These are phyloP conservation scores for Mycena filopes DNA, from an alignment of 768 basidiomycete species.

Conservation along the genomic window DNA sequence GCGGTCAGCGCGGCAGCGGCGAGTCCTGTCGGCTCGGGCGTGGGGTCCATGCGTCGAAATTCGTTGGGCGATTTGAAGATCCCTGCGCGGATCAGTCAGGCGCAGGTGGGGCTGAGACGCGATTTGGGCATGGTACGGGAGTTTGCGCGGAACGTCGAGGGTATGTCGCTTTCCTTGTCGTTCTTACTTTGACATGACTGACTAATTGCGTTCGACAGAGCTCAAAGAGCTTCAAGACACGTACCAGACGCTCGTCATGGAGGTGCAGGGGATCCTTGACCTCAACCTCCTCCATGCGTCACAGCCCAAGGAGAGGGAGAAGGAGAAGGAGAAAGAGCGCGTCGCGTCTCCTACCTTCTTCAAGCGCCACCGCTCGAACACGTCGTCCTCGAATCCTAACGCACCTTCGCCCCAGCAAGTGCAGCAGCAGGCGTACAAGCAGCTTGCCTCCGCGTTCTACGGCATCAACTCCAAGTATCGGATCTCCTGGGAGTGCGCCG, in stretches of 20 bases:
- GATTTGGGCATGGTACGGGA: slow-evolving; percentile 87
- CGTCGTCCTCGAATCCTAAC: slow-evolving; percentile 37
- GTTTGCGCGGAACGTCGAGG: slow-evolving; percentile 85
- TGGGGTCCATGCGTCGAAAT: slow-evolving; percentile 56
- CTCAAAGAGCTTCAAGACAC: slow-evolving; percentile 75
- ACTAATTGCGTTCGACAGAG: slow-evolving; percentile 54
- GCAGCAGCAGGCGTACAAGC: slow-evolving; percentile 57
- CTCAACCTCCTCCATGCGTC: slow-evolving; percentile 39
- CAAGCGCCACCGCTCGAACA: slow-evolving; percentile 33
- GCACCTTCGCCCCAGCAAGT: slow-evolving; percentile 39
- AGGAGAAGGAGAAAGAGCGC: slow-evolving; percentile 20
- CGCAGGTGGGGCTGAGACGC: slow-evolving; percentile 79
- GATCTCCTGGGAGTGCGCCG: slow-evolving; percentile 93
- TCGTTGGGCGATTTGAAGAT: slow-evolving; percentile 81
- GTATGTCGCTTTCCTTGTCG: slow-evolving; percentile 61
- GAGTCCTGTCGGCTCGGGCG: slow-evolving; percentile 29
- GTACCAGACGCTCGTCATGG: slow-evolving; percentile 63
- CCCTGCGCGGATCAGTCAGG: slow-evolving; percentile 78
- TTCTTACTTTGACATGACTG: slow-evolving; percentile 20
- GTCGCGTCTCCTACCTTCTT: slow-evolving; percentile 32
- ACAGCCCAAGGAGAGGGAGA: slow-evolving; percentile 19
- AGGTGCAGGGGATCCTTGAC: slow-evolving; percentile 67
- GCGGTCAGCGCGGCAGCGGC: slow-evolving; percentile 27
- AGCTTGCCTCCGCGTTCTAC: slow-evolving; percentile 67
- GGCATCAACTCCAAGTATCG: slow-evolving; percentile 79